Evolutionary conservation across 352 stramenopile species (phyloP), one percentile per base, ranked within the genome.

Genomic region (Aphanomyces invadans): DNA sequence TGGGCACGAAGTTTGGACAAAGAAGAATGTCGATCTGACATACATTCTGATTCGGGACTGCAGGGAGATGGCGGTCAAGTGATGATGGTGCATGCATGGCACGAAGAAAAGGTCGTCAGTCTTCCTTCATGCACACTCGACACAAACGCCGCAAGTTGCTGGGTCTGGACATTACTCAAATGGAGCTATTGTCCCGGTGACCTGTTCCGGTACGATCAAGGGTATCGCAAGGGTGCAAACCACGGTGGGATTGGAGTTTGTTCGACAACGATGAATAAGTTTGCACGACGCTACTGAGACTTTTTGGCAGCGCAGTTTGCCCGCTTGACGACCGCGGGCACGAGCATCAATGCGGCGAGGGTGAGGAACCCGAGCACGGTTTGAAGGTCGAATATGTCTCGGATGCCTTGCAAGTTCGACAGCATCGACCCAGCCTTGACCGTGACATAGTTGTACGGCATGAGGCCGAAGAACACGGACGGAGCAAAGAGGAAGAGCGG

Each of bases 381-480:
- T 4, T 71, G 71, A 17, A 73, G 71, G 52, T 90, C 78, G 49
- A 92, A 66, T 52, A 92, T 65, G 49, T 92, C 83, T 26, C 77
- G 80, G 15, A 82, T 85, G 61, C 76, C 86, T 31, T 63, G 59
- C 31, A 94, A 73, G n/a, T 76, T 81, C 26, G 81, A 86, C 11
- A 94, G 66, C 83, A 90, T 89, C 9, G 77, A 79, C 19, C 83
- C 83, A 0, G 83, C 83, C 59, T 92, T 73, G 5, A 90, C 81
- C 19, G 83, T 92, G 59, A 90, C 78, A 48, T 89, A 88, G 69
- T 90, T 92, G 74, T 92, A 92, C 23, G 83, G 83, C 71, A 92
- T 72, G 55, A 94, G 74, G 1, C 85, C 85, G 9, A 92, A 23
- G 4, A 84, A 67, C 33, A 90, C 82, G 0, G 76, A 78, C 9